Evolutionary conservation across 495 filamentous ascomycete genomes (phyloP).

Genomic region (Tuber brumale): DNA sequence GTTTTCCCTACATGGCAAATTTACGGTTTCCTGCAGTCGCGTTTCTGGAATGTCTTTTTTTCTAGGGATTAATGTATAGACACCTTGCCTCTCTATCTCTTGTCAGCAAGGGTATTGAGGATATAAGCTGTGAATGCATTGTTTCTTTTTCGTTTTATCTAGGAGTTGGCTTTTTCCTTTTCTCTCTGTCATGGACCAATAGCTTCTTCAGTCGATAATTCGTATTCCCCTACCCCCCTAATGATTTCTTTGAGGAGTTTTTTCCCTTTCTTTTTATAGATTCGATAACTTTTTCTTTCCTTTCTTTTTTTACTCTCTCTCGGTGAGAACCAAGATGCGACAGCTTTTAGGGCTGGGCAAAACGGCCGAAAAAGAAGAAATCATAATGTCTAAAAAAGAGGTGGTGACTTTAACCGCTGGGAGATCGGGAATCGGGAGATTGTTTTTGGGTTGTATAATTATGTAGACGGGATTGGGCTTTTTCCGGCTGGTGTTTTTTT

Average conservation of each 20-base stretch:
- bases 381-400: background rate
- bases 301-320: background rate
- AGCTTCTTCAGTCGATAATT: slow-evolving; percentile 28
- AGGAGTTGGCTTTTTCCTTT: slow-evolving; percentile 22
- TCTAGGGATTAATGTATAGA: slow-evolving; percentile 26
- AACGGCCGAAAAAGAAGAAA: background rate
- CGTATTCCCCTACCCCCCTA: slow-evolving; percentile 20
- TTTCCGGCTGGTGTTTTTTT: background rate
- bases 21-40: background rate
- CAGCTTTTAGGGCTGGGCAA: background rate
- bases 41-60: slow-evolving; percentile 22
- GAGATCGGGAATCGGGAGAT: background rate
- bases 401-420: background rate
- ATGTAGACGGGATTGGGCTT: background rate
- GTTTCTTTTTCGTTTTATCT: slow-evolving; percentile 5
- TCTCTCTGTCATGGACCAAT: slow-evolving; percentile 14
- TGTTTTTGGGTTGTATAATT: background rate
- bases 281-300: slow-evolving; percentile 9
- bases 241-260: slow-evolving; percentile 23
- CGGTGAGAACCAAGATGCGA: background rate
- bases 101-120: background rate
- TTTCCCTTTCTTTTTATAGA: slow-evolving; percentile 16
- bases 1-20: background rate
- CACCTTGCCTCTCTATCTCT: background rate
- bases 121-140: slow-evolving; percentile 15